phyloP scores from a whole-genome alignment of 1,284 basidiomycete species.

The Ceratobasidium sp. region DNA sequence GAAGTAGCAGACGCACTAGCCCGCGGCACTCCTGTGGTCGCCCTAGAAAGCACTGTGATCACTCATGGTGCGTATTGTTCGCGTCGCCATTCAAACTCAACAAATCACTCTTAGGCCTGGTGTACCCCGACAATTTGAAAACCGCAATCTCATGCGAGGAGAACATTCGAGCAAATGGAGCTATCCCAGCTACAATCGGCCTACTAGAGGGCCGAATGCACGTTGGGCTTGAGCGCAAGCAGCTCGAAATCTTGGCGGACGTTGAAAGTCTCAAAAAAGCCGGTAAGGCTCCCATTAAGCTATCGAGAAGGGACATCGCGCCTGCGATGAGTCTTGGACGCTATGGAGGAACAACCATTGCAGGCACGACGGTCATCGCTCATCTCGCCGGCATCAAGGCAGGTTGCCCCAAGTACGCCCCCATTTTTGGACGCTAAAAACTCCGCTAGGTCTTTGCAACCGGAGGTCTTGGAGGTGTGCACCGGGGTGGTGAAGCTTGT shows the following conservation, averaged over 20 bases:
- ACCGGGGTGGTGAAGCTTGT: constrained; percentile 90
- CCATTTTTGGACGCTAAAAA: not conserved
- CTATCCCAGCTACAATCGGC: constrained; percentile 90
- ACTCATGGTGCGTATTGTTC: constrained; percentile 68
- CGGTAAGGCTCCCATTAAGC: constrained; percentile 63
- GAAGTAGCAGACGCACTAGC: constrained; percentile 80
- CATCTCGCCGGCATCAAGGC: constrained; percentile 81
- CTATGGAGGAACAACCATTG: constrained; percentile 91
- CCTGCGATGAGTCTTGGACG: constrained; percentile 70
- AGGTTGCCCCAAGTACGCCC: not conserved
- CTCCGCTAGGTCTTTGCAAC: constrained; percentile 72
- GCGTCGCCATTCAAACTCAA: constrained; percentile 41
- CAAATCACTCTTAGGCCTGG: constrained; percentile 61
- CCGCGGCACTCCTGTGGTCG: constrained; percentile 56
- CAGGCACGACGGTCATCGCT: constrained; percentile 84
- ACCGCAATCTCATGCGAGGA: constrained; percentile 77
- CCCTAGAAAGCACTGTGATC: constrained; percentile 79
- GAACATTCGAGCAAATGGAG: constrained; percentile 78
- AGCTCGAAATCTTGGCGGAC: constrained; percentile 78
- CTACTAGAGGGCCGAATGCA: constrained; percentile 84
- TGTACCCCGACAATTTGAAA: constrained; percentile 77
- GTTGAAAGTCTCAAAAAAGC: constrained; percentile 55
- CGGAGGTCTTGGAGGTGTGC: constrained; percentile 88
- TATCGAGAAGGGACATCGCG: constrained; percentile 88
- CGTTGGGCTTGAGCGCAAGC: constrained; percentile 73